Conservation (phyloP, 768 basidiomycete species). For the Lyophyllum shimeji region DNA sequence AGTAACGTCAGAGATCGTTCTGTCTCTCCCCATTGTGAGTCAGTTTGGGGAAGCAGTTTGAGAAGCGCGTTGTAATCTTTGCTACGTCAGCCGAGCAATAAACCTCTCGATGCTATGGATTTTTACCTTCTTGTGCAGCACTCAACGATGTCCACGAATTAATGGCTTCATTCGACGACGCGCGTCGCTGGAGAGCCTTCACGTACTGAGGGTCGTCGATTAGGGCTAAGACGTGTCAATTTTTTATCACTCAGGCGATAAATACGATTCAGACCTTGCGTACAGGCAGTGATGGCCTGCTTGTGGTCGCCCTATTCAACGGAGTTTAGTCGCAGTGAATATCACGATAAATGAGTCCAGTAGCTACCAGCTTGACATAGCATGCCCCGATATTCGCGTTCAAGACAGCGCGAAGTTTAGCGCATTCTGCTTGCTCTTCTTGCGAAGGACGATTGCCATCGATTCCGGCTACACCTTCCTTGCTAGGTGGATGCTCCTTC, state of each 20-base stretch:
- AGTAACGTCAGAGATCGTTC: constrained; percentile 51
- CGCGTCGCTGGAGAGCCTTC: constrained; percentile 90
- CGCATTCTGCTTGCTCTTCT: constrained; percentile 34
- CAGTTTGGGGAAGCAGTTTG: constrained; percentile 55
- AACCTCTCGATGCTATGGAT: neutral
- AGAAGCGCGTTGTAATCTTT: constrained; percentile 81
- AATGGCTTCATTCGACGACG: constrained; percentile 77
- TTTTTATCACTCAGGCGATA: constrained; percentile 25
- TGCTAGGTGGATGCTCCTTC: constrained; percentile 20
- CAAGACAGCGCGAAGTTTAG: constrained; percentile 66
- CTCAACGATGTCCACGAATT: constrained; percentile 82
- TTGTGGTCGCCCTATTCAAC: constrained; percentile 67
- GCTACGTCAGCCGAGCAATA: neutral
- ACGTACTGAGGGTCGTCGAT: constrained; percentile 80
- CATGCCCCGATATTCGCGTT: constrained; percentile 92
- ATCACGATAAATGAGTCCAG: neutral
- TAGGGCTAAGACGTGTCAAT: constrained; percentile 47
- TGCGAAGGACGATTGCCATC: constrained; percentile 8
- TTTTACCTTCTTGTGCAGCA: constrained; percentile 79
- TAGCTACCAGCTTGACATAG: constrained; percentile 70
- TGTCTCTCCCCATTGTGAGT: constrained; percentile 48
- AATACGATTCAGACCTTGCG: constrained; percentile 51
- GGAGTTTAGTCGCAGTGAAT: constrained; percentile 4
- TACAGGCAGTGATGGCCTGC: constrained; percentile 78
- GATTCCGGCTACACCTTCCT: constrained; percentile 18